A percentile compares a stretch with the other conserved stretches of the same genome.
Evolutionary conservation across 2,329 filamentous ascomycete species (phyloP).

Genomic region (Thielaviopsis musarum): DNA sequence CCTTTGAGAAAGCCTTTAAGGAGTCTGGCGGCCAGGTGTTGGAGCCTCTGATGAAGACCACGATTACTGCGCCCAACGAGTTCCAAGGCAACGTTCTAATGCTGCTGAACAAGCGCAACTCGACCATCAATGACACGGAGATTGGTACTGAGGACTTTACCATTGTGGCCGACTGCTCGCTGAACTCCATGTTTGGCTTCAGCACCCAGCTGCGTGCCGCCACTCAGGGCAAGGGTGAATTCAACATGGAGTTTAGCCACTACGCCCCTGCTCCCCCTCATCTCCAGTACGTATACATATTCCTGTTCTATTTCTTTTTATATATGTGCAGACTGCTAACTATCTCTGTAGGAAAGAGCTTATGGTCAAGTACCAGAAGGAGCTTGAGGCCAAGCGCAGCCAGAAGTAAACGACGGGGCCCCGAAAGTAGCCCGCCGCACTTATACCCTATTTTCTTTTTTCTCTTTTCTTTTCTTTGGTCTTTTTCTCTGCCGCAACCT

Average conservation of each 20-base stretch:
- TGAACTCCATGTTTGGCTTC: constrained; percentile 98
- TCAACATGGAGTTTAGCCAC: constrained; percentile 97
- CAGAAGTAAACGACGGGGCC: constrained; percentile 4
- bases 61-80: constrained; percentile 86
- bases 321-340: constrained; percentile 16
- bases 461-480: not conserved
- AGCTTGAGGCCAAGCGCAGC: constrained; percentile 38
- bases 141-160: constrained; percentile 90
- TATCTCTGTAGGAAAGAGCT: constrained; percentile 34
- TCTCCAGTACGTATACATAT: constrained; percentile 53
- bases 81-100: constrained; percentile 95
- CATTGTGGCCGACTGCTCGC: constrained; percentile 73
- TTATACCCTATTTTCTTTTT: not conserved
- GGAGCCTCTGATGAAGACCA: constrained; percentile 96
- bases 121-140: constrained; percentile 88
- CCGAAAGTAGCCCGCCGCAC: constrained; percentile 24
- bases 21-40: constrained; percentile 69
- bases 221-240: constrained; percentile 97
- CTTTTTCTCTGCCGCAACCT: not conserved
- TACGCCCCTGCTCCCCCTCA: constrained; percentile 77
- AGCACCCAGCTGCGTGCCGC: constrained; percentile 77
- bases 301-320: not conserved
- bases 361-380: constrained; percentile 40
- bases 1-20: constrained; percentile 85
- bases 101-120: constrained; percentile 90